Evolutionary conservation across 2,329 filamentous ascomycete genomes (phyloP).

Genomic region (Ceratocystis ficicola): DNA sequence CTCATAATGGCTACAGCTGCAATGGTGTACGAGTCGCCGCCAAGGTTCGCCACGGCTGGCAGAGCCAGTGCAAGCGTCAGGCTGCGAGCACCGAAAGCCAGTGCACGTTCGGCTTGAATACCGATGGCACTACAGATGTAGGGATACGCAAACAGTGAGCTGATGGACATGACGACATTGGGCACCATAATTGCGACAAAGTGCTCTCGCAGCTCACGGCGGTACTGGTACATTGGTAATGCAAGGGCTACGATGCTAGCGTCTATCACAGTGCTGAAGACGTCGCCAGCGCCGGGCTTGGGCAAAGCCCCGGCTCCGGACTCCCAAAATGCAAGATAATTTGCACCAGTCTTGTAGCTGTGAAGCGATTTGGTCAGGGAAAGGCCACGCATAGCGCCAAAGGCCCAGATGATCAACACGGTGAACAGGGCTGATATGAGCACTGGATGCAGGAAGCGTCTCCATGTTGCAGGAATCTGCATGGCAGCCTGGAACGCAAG

Average conservation of each 20-base stretch:
- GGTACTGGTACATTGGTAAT: conserved; percentile 49
- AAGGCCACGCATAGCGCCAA: conserved; percentile 37
- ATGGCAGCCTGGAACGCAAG: conserved; percentile 42
- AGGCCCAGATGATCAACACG: conserved; percentile 41
- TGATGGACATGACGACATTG: conserved; percentile 40
- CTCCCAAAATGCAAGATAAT: conserved; percentile 41
- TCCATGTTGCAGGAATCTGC: conserved; percentile 38
- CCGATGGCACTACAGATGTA: conserved; percentile 41
- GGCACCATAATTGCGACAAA: conserved; percentile 44
- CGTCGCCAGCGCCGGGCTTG: conserved; percentile 43
- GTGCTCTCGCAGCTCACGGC: conserved; percentile 42
- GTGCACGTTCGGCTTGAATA: conserved; percentile 40
- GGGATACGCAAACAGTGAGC: conserved; percentile 47
- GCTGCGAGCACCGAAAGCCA: conserved; percentile 45
- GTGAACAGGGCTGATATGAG: conserved; percentile 43
- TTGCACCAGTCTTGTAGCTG: conserved; percentile 41
- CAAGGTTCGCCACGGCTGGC: conserved; percentile 44
- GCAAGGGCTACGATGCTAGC: conserved; percentile 47
- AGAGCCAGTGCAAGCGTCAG: conserved; percentile 49
- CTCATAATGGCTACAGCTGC: conserved; percentile 48
- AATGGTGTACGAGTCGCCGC: conserved; percentile 44
- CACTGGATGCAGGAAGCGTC: conserved; percentile 45
- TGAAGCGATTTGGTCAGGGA: conserved; percentile 33
- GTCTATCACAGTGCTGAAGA: conserved; percentile 44
- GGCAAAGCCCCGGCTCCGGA: conserved; percentile 24